Conservation (phyloP, 2,329 filamentous ascomycete species). For the Sphaerulina musiva region DNA sequence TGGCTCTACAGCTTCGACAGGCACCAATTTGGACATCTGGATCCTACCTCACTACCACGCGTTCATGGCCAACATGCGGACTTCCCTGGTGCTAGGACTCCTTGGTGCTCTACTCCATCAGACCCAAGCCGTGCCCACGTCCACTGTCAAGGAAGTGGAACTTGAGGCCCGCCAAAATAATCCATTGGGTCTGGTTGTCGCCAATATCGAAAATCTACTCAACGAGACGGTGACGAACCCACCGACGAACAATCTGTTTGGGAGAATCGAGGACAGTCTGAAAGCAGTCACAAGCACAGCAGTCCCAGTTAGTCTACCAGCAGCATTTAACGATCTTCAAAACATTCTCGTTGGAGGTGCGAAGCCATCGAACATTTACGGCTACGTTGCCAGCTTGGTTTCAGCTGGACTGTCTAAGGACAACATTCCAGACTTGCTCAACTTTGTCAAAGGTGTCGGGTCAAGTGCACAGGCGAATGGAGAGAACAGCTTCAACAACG, state of each 20-base stretch:
- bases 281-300: slow-evolving; percentile 9
- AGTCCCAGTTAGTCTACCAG: not conserved
- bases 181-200: not conserved
- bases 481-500: slow-evolving; percentile 25
- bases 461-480: slow-evolving; percentile 7
- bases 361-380: slow-evolving; percentile 10
- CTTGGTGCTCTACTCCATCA: slow-evolving; percentile 2
- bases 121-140: slow-evolving; percentile 8
- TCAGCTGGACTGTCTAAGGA: slow-evolving; percentile 29
- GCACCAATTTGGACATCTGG: too few species aligned
- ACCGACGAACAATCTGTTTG: slow-evolving; percentile 3
- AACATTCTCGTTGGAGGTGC: slow-evolving; percentile 23
- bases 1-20: too few species aligned
- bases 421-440: slow-evolving; percentile 18
- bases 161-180: not conserved
- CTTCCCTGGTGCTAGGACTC: slow-evolving; percentile 1
- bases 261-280: slow-evolving; percentile 8
- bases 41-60: not conserved
- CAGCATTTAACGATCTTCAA: slow-evolving; percentile 8
- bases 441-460: slow-evolving; percentile 19
- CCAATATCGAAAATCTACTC: slow-evolving; percentile 1
- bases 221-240: slow-evolving; percentile 5
- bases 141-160: not conserved
- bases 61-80: slow-evolving; percentile 1
- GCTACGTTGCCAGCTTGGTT: slow-evolving; percentile 24